These are phyloP conservation scores for Colletotrichum cordylinicola DNA, from an alignment of 2,329 filamentous ascomycete species.

Conservation along the genomic window DNA sequence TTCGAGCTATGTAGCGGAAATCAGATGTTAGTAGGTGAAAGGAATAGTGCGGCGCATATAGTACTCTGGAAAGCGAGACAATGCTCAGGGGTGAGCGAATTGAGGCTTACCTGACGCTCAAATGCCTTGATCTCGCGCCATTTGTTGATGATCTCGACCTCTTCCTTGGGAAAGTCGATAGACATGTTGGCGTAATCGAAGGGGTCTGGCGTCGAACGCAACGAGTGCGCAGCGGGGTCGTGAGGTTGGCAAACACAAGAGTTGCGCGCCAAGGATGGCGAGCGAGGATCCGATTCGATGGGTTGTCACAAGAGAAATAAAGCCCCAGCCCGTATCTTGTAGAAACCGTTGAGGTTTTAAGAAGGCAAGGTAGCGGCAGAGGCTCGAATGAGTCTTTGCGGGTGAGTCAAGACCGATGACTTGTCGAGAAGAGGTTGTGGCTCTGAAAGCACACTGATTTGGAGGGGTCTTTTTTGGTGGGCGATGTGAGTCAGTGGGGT, in stretches of 20 bases:
- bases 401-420: background rate
- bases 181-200: constrained; percentile 60
- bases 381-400: background rate
- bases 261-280: background rate
- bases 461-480: constrained; percentile 14
- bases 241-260: background rate
- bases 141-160: constrained; percentile 81
- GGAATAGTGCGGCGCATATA: background rate
- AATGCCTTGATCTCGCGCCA: constrained; percentile 96
- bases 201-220: background rate
- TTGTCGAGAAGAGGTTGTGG: background rate
- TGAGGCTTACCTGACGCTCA: constrained; percentile 71
- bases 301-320: background rate
- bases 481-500: constrained; percentile 21
- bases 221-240: background rate
- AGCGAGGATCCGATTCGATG: background rate
- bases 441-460: background rate
- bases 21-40: background rate
- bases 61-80: background rate
- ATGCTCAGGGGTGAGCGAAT: background rate
- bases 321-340: background rate
- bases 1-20: constrained; percentile 57
- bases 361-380: background rate
- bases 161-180: constrained; percentile 92
- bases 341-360: background rate